phyloP scores from a whole-genome alignment of 2,329 filamentous ascomycete genomes.

The Curvularia verruculosa region DNA sequence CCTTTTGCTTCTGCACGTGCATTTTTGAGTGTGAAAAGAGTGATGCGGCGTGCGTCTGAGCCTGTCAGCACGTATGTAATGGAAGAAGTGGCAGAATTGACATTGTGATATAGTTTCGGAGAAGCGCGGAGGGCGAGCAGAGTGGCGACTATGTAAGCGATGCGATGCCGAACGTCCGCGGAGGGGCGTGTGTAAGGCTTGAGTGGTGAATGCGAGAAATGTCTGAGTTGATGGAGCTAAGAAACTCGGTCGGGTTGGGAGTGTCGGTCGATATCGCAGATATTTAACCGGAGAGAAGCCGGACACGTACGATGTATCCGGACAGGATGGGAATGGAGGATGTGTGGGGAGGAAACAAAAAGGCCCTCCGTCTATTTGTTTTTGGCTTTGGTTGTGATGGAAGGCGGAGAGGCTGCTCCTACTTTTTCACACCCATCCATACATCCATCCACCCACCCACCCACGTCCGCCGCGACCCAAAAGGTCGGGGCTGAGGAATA shows the following conservation, averaged over 20 bases:
- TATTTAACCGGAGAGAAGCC: neutral
- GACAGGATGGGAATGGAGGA: neutral
- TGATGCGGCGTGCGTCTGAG: conserved; percentile 4
- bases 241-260: neutral
- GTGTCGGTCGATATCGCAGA: neutral
- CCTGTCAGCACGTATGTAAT: conserved; percentile 5
- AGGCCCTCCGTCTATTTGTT: neutral
- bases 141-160: conserved; percentile 15
- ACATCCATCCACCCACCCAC: too few relatives aligned
- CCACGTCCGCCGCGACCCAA: neutral
- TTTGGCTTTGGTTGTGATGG: neutral
- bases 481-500: neutral
- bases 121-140: conserved; percentile 1
- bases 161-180: conserved; percentile 1
- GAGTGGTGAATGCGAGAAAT: conserved; percentile 7
- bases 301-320: neutral
- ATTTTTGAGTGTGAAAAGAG: neutral
- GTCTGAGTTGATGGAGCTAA: neutral
- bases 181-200: conserved; percentile 6
- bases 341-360: neutral
- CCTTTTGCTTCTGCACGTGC: conserved; percentile 12
- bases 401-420: too few relatives aligned
- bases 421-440: neutral
- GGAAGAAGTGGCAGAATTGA: conserved; percentile 3
- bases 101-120: conserved; percentile 7